Conservation (phyloP, 2,329 filamentous ascomycete genomes). For the Pseudopyrenochaeta lycopersici region DNA sequence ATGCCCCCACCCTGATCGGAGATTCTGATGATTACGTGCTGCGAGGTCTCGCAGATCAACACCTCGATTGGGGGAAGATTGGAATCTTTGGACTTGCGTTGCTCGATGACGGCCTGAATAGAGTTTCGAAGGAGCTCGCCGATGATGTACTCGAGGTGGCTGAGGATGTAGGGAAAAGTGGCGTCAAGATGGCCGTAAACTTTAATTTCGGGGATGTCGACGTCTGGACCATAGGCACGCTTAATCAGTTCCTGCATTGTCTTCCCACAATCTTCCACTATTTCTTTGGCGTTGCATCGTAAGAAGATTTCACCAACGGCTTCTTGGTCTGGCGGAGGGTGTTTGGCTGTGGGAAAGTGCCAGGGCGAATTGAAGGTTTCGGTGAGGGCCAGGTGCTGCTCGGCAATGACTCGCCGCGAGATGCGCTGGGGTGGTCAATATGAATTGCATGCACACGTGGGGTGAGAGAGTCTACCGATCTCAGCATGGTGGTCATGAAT, state of each 20-base stretch:
- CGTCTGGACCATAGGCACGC: conserved; percentile 75
- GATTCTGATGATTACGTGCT: conserved; percentile 95
- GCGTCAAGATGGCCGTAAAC: conserved; percentile 87
- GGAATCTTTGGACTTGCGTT: conserved; percentile 59
- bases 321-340: conserved; percentile 69
- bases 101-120: conserved; percentile 89
- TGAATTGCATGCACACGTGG: not conserved
- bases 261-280: conserved; percentile 82
- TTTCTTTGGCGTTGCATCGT: conserved; percentile 88
- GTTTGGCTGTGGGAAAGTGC: conserved; percentile 82
- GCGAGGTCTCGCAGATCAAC: conserved; percentile 89
- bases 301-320: conserved; percentile 97
- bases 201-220: conserved; percentile 79
- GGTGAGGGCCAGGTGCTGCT: conserved; percentile 93
- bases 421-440: conserved; percentile 70
- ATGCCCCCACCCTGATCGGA: conserved; percentile 96
- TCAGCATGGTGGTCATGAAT: conserved; percentile 93
- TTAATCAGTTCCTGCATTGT: conserved; percentile 78
- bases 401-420: conserved; percentile 93
- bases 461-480: conserved; percentile 70
- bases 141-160: conserved; percentile 95
- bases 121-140: conserved; percentile 95
- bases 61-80: conserved; percentile 87
- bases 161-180: conserved; percentile 95
- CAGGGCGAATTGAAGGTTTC: conserved; percentile 92